These are phyloP conservation scores for Serpula lacrymans DNA, from an alignment of 768 basidiomycete species.

Conservation along the genomic window DNA sequence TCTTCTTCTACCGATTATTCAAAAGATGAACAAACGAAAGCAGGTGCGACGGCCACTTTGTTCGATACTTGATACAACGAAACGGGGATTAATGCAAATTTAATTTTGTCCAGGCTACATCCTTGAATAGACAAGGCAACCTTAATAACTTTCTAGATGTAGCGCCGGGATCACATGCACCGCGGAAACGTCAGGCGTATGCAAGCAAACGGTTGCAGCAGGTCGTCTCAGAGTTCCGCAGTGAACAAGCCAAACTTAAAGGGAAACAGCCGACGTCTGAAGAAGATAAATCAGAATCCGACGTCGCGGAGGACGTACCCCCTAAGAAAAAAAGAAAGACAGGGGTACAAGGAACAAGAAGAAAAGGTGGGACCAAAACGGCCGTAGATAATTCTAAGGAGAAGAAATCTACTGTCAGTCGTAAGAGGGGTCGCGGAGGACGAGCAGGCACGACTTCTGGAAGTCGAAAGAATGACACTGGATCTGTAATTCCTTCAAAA, in stretches of 20 bases:
- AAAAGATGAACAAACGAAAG: slow-evolving; percentile 77
- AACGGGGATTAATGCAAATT: background rate
- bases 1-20: slow-evolving; percentile 87
- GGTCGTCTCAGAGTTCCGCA: slow-evolving; percentile 79
- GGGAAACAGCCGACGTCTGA: slow-evolving; percentile 13
- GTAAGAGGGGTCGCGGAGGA: background rate
- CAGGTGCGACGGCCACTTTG: slow-evolving; percentile 44
- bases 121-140: slow-evolving; percentile 73
- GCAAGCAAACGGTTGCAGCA: slow-evolving; percentile 84
- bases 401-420: slow-evolving; percentile 5
- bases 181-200: slow-evolving; percentile 78
- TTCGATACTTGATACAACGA: background rate
- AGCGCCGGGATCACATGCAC: slow-evolving; percentile 64
- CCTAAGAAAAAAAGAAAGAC: slow-evolving; percentile 31
- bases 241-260: slow-evolving; percentile 28
- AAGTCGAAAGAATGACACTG: slow-evolving; percentile 6
- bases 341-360: slow-evolving; percentile 11
- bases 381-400: background rate
- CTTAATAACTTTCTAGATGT: slow-evolving; percentile 75
- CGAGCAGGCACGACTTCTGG: background rate
- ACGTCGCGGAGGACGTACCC: slow-evolving; percentile 20
- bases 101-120: slow-evolving; percentile 43
- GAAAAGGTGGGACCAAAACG: slow-evolving; percentile 1
- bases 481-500: slow-evolving; percentile 16
- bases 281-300: slow-evolving; percentile 22